A percentile compares a stretch with the other conserved stretches of the same genome.
Evolutionary conservation across 192 early-diverging fungal genomes (phyloP).

Genomic region (Podila verticillata): DNA sequence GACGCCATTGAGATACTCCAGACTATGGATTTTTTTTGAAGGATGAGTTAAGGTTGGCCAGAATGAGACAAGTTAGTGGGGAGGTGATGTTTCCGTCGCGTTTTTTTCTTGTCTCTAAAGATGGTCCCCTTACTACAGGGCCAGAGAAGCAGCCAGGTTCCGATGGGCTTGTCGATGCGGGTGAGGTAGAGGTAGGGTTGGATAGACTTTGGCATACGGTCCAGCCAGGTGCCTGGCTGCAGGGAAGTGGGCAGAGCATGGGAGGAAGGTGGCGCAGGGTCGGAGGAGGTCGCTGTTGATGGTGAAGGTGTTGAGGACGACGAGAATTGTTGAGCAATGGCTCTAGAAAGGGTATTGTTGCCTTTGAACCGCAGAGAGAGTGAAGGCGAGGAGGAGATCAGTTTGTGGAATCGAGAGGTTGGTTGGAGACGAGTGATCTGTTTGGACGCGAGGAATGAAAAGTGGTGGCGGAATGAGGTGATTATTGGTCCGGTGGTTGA

Average conservation of each 20-base stretch:
- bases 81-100: too few relatives aligned
- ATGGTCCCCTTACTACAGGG: conserved; percentile 80
- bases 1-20: conserved; percentile 83
- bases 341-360: not conserved
- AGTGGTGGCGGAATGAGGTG: not conserved
- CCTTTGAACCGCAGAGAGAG: too few relatives aligned
- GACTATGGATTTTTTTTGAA: conserved; percentile 50
- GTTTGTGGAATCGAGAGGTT: not conserved
- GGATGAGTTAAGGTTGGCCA: not conserved
- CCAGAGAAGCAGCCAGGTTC: conserved; percentile 91
- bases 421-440: not conserved
- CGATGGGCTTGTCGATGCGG: conserved; percentile 90
- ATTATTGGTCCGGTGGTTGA: not conserved
- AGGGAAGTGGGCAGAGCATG: not conserved
- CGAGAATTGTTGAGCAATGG: not conserved
- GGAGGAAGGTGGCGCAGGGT: not conserved
- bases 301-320: not conserved
- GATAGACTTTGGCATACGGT: conserved; percentile 51
- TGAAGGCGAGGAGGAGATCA: not conserved
- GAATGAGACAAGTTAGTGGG: too few relatives aligned
- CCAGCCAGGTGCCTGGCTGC: conserved; percentile 33
- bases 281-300: not conserved
- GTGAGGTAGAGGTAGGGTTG: conserved; percentile 81
- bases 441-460: not conserved
- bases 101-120: too few relatives aligned